Evolutionary conservation across 495 filamentous ascomycete genomes (phyloP).

Genomic region (Filosporella fistucella): DNA sequence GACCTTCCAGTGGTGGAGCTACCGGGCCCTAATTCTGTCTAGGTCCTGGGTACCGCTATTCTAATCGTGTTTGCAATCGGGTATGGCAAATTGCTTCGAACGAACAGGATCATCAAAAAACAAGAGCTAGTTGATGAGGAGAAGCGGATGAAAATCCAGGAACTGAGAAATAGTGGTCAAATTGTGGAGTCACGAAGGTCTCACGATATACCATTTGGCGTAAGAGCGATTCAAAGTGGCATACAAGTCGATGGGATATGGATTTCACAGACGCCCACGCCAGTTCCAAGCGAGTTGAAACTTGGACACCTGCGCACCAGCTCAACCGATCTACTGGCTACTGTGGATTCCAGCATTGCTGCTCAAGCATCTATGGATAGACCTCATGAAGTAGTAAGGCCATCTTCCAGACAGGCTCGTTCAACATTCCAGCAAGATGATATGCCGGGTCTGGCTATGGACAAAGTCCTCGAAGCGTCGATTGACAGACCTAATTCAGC

Average conservation of each 20-base stretch:
- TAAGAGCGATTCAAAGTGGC: constrained; percentile 82
- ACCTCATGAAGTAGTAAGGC: not conserved
- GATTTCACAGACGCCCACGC: constrained; percentile 66
- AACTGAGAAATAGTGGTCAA: constrained; percentile 46
- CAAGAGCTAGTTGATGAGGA: constrained; percentile 62
- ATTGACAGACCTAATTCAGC: not conserved
- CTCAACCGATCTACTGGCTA: constrained; percentile 5
- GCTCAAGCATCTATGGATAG: constrained; percentile 1
- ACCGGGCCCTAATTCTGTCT: constrained; percentile 4
- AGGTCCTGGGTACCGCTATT: constrained; percentile 44
- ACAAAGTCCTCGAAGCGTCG: not conserved
- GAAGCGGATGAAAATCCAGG: constrained; percentile 45
- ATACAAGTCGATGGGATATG: constrained; percentile 86
- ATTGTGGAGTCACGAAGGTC: constrained; percentile 31
- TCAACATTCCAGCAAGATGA: not conserved
- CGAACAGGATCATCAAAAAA: constrained; percentile 58
- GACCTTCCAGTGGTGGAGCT: not conserved
- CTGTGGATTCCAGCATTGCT: constrained; percentile 13
- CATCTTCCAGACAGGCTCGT: not conserved
- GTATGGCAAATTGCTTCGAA: constrained; percentile 56
- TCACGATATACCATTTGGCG: constrained; percentile 76
- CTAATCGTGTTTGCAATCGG: constrained; percentile 46
- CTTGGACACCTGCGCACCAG: constrained; percentile 17
- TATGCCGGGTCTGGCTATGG: not conserved
- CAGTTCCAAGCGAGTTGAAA: constrained; percentile 22